Percentiles rank a stretch among this genome's conserved stretches.
Conservation (phyloP, 1,139 yeast species). For the Suhomyces anneliseae region DNA sequence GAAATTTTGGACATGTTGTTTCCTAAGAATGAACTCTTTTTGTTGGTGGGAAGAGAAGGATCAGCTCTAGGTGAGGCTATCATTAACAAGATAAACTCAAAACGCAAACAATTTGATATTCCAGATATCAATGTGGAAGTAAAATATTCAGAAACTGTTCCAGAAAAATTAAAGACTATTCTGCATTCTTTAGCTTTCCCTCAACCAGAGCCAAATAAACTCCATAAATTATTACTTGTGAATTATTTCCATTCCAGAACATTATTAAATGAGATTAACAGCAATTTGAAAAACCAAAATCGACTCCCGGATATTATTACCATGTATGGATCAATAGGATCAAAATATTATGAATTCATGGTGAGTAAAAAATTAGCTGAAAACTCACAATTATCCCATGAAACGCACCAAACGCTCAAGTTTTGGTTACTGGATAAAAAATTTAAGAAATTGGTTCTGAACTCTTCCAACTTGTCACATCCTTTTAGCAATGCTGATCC, state of each 20-base stretch:
- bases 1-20: constrained; percentile 6
- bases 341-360: constrained; percentile 16
- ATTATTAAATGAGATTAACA: constrained; percentile 10
- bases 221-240: constrained; percentile 16
- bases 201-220: neutral
- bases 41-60: constrained; percentile 1
- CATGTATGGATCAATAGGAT: constrained; percentile 20
- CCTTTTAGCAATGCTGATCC: constrained; percentile 1
- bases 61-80: neutral
- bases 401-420: constrained; percentile 2
- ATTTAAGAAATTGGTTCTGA: constrained; percentile 18
- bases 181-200: constrained; percentile 5
- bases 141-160: neutral
- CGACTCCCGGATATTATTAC: constrained; percentile 14
- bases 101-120: neutral
- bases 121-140: constrained; percentile 1
- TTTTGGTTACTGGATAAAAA: constrained; percentile 18
- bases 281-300: constrained; percentile 6
- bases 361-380: constrained; percentile 11
- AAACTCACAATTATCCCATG: neutral
- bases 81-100: neutral
- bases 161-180: neutral
- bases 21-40: constrained; percentile 3
- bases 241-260: constrained; percentile 19
- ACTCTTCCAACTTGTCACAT: constrained; percentile 5